A percentile compares a stretch with the other conserved stretches of the same genome.
These are phyloP conservation scores for sweet orange (Citrus sinensis) DNA, from an alignment of 345 rosid species.

Conservation along the genomic window DVS_A1.0 CM039169.1:29461501-29462000, in stretches of 20 bases:
- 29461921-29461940: not conserved
- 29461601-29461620: constrained; percentile 95
- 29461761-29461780: not conserved
- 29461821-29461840: not conserved
- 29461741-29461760: not conserved
- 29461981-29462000: not conserved
- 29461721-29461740: not conserved
- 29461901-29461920: not conserved
- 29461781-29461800: not conserved
- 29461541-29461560: constrained; percentile 98
- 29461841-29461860: not conserved
- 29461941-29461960: not conserved
- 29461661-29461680: not conserved
- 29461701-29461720: not conserved
- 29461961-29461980: not conserved
- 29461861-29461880: not conserved
- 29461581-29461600: constrained; percentile 98
- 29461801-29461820: not conserved
- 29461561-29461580: constrained; percentile 98
- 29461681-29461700: not conserved
- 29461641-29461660: constrained; percentile 53
- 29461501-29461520: constrained; percentile 96
- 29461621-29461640: constrained; percentile 99
- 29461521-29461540: constrained; percentile 97
- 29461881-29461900: not conserved